phyloP scores from a whole-genome alignment of 345 rosid genomes.

The Syzygium grande region DNA sequence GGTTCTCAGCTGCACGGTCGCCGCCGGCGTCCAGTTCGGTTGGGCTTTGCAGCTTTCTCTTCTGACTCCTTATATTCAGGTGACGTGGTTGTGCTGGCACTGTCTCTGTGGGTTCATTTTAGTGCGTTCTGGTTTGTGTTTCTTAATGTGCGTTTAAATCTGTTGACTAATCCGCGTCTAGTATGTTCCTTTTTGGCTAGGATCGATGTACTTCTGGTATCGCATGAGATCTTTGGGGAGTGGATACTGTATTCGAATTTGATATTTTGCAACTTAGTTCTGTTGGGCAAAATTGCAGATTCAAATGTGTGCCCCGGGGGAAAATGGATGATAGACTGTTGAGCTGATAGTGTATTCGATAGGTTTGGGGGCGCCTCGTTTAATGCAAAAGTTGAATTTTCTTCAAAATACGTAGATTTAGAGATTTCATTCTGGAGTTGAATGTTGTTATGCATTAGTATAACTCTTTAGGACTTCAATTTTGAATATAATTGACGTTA shows the following conservation, averaged over 20 bases:
- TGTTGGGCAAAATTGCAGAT: not conserved
- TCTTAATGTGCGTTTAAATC: not conserved
- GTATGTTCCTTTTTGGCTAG: too few relatives aligned
- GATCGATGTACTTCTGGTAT: not conserved
- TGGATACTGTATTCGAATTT: not conserved
- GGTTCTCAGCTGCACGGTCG: constrained; percentile 80
- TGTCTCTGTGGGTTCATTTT: not conserved
- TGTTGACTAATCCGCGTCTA: not conserved
- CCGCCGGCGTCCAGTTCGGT: constrained; percentile 97
- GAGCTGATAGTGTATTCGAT: not conserved
- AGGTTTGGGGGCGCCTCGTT: not conserved
- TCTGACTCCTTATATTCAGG: constrained; percentile 95
- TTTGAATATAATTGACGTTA: not conserved
- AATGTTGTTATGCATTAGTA: not conserved
- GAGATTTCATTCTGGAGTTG: not conserved
- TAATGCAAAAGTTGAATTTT: not conserved
- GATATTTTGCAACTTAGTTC: not conserved
- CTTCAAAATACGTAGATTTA: not conserved
- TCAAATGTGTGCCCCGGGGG: not conserved
- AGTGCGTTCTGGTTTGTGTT: not conserved
- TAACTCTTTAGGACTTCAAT: not conserved
- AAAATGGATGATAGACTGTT: not conserved
- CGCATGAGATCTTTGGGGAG: not conserved
- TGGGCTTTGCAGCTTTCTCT: constrained; percentile 98
- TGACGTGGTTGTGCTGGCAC: not conserved